Base-by-base conservation (phyloP, 2,329 filamentous ascomycete species). In the Tolypocladium album region DNA sequence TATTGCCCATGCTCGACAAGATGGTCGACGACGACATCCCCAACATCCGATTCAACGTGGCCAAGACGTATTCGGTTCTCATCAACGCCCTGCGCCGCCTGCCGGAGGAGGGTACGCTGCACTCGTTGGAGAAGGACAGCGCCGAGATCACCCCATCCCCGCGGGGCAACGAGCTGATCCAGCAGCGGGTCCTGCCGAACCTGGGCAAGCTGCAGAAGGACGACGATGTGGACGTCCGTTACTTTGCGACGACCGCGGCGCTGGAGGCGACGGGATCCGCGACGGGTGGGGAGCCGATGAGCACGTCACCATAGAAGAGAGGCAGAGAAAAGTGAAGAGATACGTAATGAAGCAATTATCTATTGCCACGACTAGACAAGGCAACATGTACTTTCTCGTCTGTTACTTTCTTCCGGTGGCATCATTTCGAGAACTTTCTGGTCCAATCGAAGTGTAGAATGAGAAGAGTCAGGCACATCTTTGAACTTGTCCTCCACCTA, bases 21-120 rank as follows among this genome's bases (percentile, higher is more conserved):
- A 88, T 99, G 59, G 91, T 95, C 58, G 84, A 85, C 55, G 94
- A 99, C 71, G 92, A 95, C 53, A 99, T 99, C 64, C 94, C 94
- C 66, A 99, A 99, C 78, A 99, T 99, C 72, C 91, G 94, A 58
- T 99, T 99, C 84, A 99, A 99, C 75, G 94, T 99, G 56, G 94
- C 94, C 67, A 99, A 99, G 80, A 97, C 94, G 55, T 99, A 97
- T 72, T 86, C 87, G 27, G 88, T 94, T 58, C 80, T 99, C 61
- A 92, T 97, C 69, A 87, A 89, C 67, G 92, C 92, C n/a, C 82
- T 99, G 70, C 92, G 93, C 76, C 89, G 91, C 67, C 82, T 99
- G 60, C 93, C 94, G 3, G 89, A 92, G 59, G 83, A 94, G 70
- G 92, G 92, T 63, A 97, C 93, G 17, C 81, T 97, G 63, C 86